Evolutionary conservation across 805 yeast species (phyloP), one percentile per base, ranked within the genome.

Genomic region (Pichia cephalocereana): DNA sequence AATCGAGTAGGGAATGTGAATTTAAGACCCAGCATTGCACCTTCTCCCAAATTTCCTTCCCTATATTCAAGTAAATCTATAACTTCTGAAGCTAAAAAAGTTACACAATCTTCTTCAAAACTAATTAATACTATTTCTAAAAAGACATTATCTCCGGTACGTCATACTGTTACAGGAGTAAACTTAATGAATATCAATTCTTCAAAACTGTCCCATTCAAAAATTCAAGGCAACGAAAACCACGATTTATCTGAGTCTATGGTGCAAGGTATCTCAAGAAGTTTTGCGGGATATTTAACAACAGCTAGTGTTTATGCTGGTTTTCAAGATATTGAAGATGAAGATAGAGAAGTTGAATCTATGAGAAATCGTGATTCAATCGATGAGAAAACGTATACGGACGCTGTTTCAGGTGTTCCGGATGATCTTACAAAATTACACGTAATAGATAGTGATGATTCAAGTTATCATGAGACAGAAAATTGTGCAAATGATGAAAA

Each of bases 291-390:
- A 0, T 57, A 77, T 45, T 64, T 80, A 47, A 77, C 84, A 0
- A 73, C 83, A 0, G 80, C 83, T 0, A 75, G 80, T 52, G 70
- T 76, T 49, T 76, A 73, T 56, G 71, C 77, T 8, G 71, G 70
- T 14, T 62, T 65, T 50, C 62, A 62, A 45, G 65, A 63, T 41
- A 51, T 61, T 30, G 65, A 59, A 42, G 69, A 58, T 30, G 66
- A 65, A 31, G 68, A 63, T 14, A 57, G 49, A 11, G 62, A 48
- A 11, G 36, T 40, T 14, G 52, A 48, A 43, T 36, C 47, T 30
- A 18, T 43, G 1, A 19, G 42, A 18, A 43, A 43, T 19, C 12
- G 23, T n/a, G 23, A 26, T n/a, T 40, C 38, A 10, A 15, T 10
- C 15, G 41, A 27, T 19, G 34, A 37, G 9, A 36, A 38, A 6